Evolutionary conservation across 768 basidiomycete genomes (phyloP), one percentile per base, ranked within the genome.

Genomic region (Paxillus ammoniavirescens): DNA sequence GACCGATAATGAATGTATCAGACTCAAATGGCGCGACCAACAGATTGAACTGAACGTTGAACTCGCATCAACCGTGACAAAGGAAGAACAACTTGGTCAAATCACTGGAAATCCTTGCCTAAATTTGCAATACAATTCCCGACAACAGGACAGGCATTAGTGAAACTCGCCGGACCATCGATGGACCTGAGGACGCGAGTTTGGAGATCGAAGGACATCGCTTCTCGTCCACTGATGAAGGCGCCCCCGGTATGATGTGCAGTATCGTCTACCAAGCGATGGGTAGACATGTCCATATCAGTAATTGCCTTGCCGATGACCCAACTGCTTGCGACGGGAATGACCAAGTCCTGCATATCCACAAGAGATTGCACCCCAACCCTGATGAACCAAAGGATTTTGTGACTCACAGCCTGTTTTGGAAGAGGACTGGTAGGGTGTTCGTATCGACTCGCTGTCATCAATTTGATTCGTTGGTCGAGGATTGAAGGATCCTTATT

Each of bases 401-500:
- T 58, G 66, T 86, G 36, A 77, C 79, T 8, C 84, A 86, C 54
- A 68, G 63, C 23, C 57, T 86, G 31, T 78, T 75, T 57, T 86
- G 84, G 84, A 73, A 75, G 54, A 75, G 84, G n/a, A 75, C 75
- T 55, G 85, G 83, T 83, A 50, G 30, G 66, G 7, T 46, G 1
- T 8, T 4, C 21, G 14, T 2, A 0, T 10, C 47, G 30, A 14
- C 2, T 18, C 2, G 4, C 18, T 31, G 8, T 10, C 5, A 13
- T 30, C 14, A 45, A n/a, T 13, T 30, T 30, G 30, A 2, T 38
- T 23, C 12, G 21, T 30, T n/a, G 23, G 28, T 49, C 13, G 41
- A 83, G 83, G 79, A 9, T 85, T 84, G 70, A 82, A 77, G 72
- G 83, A 86, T 61, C 83, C 83, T 0, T 85, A 86, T 54, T 76